Percentiles rank a stretch among this genome's conserved stretches.
phyloP scores from a whole-genome alignment of 2,329 filamentous ascomycete genomes.

The Penicillium paneum region DNA sequence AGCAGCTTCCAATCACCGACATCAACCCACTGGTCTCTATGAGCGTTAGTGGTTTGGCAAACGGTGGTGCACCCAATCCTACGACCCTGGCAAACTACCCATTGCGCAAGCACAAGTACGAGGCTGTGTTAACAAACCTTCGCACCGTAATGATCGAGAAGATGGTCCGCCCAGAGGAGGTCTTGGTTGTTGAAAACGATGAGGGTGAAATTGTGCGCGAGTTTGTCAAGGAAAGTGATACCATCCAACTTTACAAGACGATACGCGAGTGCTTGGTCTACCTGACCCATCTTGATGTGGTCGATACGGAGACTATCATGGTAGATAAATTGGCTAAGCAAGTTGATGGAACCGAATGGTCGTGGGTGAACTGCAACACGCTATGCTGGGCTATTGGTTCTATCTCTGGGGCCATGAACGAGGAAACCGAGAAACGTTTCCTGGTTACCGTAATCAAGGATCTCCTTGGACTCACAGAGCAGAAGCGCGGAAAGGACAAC shows the following conservation, averaged over 20 bases:
- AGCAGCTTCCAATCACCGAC: constrained; percentile 88
- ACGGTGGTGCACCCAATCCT: constrained; percentile 81
- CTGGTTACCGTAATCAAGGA: constrained; percentile 98
- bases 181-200: constrained; percentile 98
- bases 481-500: constrained; percentile 99
- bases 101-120: constrained; percentile 96
- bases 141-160: constrained; percentile 99
- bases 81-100: constrained; percentile 83
- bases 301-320: constrained; percentile 98
- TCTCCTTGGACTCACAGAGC: constrained; percentile 90
- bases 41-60: constrained; percentile 65
- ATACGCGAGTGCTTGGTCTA: constrained; percentile 96
- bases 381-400: constrained; percentile 99
- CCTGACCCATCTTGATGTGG: constrained; percentile 92
- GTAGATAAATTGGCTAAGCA: constrained; percentile 95
- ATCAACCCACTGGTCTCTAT: constrained; percentile 84
- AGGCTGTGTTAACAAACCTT: constrained; percentile 87
- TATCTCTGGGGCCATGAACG: constrained; percentile 98
- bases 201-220: constrained; percentile 98
- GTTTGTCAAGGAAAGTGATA: constrained; percentile 99
- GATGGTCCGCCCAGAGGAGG: constrained; percentile 98
- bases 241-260: constrained; percentile 98
- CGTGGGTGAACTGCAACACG: constrained; percentile 99
- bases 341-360: constrained; percentile 95
- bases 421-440: constrained; percentile 98